Evolutionary conservation across 352 stramenopile species (phyloP).

Genomic region (Globisporangium middletonii): DNA sequence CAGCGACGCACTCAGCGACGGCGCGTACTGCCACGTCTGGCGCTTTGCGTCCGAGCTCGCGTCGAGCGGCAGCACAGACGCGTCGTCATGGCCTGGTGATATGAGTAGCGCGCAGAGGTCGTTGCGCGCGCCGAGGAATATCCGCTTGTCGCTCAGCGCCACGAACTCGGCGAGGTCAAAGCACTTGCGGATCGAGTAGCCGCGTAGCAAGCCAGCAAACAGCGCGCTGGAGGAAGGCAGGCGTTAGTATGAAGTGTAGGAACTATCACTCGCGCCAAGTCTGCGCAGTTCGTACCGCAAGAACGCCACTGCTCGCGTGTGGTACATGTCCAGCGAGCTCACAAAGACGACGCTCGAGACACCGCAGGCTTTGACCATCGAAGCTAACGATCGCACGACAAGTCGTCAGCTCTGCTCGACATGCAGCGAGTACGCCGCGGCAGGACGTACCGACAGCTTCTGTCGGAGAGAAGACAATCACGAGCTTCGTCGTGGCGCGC

Average conservation of each 20-base stretch:
- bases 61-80: conserved; percentile 17
- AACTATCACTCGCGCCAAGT: too few relatives aligned
- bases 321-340: conserved; percentile 33
- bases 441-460: conserved; percentile 21
- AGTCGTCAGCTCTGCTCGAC: background rate
- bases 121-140: conserved; percentile 16
- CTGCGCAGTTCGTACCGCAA: conserved; percentile 25
- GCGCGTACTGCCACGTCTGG: conserved; percentile 19
- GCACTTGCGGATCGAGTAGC: conserved; percentile 32
- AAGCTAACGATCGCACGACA: conserved; percentile 20
- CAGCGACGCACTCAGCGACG: conserved; percentile 35
- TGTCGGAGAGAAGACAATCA: conserved; percentile 30
- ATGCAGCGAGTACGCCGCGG: background rate
- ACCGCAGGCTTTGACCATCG: conserved; percentile 42
- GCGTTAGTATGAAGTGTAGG: background rate
- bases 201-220: conserved; percentile 37
- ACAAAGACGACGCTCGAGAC: conserved; percentile 50
- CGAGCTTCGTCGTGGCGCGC: conserved; percentile 17
- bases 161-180: conserved; percentile 33
- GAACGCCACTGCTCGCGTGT: conserved; percentile 34
- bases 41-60: conserved; percentile 2
- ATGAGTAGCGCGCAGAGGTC: conserved; percentile 29
- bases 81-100: conserved; percentile 5
- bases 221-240: conserved; percentile 35
- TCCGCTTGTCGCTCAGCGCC: conserved; percentile 32